Conservation (phyloP, 768 basidiomycete genomes). For the Dioszegia hungarica region DNA sequence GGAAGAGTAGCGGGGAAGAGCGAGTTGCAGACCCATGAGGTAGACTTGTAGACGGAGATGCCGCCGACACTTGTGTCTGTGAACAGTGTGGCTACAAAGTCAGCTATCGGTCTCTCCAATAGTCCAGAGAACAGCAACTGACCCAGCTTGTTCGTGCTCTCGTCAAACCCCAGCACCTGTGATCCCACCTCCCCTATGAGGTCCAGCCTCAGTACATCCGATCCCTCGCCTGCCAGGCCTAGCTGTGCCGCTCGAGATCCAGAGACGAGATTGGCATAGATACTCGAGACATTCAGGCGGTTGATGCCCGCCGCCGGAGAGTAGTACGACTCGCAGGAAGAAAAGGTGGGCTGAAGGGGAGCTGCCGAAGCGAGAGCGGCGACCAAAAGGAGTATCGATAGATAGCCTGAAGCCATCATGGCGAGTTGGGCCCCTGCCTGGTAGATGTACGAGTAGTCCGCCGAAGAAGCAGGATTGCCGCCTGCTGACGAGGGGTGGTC, state of each 20-base stretch:
- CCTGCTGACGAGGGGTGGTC: too few relatives aligned
- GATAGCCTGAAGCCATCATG: background rate
- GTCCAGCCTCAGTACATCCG: conserved; percentile 39
- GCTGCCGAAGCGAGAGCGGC: conserved; percentile 9
- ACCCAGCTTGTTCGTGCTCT: conserved; percentile 65
- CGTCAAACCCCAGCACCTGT: conserved; percentile 60
- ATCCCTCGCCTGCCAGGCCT: conserved; percentile 34
- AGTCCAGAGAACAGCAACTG: conserved; percentile 39
- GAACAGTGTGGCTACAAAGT: conserved; percentile 70
- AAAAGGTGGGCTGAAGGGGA: conserved; percentile 33
- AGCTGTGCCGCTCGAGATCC: conserved; percentile 20
- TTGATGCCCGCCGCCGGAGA: conserved; percentile 10
- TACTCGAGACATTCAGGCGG: conserved; percentile 59
- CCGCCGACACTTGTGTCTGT: conserved; percentile 75
- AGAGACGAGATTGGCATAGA: conserved; percentile 41
- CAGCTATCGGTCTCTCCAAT: background rate
- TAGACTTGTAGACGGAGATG: conserved; percentile 65
- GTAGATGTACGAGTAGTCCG: too few relatives aligned
- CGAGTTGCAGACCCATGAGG: conserved; percentile 70
- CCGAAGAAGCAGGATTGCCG: too few relatives aligned
- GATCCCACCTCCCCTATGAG: conserved; percentile 63
- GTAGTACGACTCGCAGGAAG: conserved; percentile 28
- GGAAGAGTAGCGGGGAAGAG: conserved; percentile 73
- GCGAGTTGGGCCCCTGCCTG: too few relatives aligned
- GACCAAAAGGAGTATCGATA: background rate